A percentile compares a stretch with the other conserved stretches of the same genome.
Evolutionary conservation across 1,284 basidiomycete species (phyloP).

Genomic region (Trametes pubescens): DNA sequence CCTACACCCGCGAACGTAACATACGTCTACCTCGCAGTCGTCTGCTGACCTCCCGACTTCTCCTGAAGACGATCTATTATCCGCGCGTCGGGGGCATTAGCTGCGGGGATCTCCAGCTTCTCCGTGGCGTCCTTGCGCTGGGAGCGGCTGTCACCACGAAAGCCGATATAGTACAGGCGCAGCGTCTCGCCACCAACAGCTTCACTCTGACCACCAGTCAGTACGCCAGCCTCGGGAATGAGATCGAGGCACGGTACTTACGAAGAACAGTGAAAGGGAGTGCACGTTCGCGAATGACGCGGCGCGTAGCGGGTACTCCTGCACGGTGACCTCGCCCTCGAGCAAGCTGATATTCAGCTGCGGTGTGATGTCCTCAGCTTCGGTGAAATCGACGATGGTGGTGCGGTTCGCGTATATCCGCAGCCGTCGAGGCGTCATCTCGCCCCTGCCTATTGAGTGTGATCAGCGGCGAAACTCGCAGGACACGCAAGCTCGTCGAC

Average conservation of each 20-base stretch:
- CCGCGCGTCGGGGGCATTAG: constrained; percentile 71
- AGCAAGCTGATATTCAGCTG: constrained; percentile 75
- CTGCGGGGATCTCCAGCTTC: constrained; percentile 74
- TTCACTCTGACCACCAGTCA: constrained; percentile 53
- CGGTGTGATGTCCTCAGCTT: constrained; percentile 70
- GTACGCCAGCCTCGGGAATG: background rate
- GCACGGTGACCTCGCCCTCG: constrained; percentile 69
- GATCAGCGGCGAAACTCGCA: constrained; percentile 22
- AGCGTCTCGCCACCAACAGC: constrained; percentile 68
- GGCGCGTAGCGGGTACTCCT: constrained; percentile 80
- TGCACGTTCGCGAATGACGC: constrained; percentile 80
- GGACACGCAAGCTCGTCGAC: background rate
- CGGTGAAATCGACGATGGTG: constrained; percentile 78
- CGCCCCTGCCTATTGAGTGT: constrained; percentile 66
- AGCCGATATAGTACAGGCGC: constrained; percentile 80
- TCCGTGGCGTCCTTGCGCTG: constrained; percentile 64
- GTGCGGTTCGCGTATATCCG: constrained; percentile 75
- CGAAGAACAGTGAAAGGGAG: constrained; percentile 80
- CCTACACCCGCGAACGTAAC: background rate
- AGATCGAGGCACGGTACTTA: constrained; percentile 40
- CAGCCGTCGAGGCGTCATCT: constrained; percentile 68
- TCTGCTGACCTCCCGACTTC: constrained; percentile 62
- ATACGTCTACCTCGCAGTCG: constrained; percentile 41
- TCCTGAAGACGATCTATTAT: constrained; percentile 68
- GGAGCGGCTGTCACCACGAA: constrained; percentile 76